Conservation (phyloP, 2,329 filamentous ascomycete species). For the Sporothrix schenckii region DNA sequence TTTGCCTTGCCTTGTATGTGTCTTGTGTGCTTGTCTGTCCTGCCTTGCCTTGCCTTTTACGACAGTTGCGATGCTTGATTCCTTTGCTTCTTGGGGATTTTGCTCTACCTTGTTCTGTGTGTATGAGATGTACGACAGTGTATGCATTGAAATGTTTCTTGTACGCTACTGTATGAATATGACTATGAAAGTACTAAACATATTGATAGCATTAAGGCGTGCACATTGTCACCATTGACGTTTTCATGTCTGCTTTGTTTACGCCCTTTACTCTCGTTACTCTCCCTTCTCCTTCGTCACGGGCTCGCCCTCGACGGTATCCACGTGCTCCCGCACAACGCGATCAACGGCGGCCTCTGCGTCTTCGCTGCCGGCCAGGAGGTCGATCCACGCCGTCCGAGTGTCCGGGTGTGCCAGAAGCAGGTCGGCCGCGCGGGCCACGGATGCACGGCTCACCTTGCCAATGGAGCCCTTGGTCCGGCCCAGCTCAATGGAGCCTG, state of each 20-base stretch:
- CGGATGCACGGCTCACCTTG: conserved; percentile 58
- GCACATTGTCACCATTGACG: neutral
- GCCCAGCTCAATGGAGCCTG: conserved; percentile 53
- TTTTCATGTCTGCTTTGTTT: neutral
- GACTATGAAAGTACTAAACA: neutral
- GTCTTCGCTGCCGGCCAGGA: conserved; percentile 58
- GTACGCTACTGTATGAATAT: conserved; percentile 14
- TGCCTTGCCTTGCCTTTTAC: conserved; percentile 5
- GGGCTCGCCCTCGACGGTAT: conserved; percentile 57
- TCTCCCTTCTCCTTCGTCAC: conserved; percentile 33
- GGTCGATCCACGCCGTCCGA: conserved; percentile 58
- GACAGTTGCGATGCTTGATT: neutral
- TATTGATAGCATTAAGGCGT: neutral
- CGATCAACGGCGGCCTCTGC: conserved; percentile 52
- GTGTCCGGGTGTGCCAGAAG: conserved; percentile 54
- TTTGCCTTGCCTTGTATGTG: neutral
- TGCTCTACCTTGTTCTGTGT: neutral
- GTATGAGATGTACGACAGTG: conserved; percentile 6
- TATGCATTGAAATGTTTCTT: neutral
- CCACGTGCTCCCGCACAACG: conserved; percentile 53
- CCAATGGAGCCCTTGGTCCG: conserved; percentile 48
- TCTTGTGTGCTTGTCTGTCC: neutral
- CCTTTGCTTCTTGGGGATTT: conserved; percentile 1
- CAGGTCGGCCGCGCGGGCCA: conserved; percentile 60
- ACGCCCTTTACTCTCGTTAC: too few relatives aligned